Evolutionary conservation across 805 yeast species (phyloP).

Genomic region (Pichia nakasei): DNA sequence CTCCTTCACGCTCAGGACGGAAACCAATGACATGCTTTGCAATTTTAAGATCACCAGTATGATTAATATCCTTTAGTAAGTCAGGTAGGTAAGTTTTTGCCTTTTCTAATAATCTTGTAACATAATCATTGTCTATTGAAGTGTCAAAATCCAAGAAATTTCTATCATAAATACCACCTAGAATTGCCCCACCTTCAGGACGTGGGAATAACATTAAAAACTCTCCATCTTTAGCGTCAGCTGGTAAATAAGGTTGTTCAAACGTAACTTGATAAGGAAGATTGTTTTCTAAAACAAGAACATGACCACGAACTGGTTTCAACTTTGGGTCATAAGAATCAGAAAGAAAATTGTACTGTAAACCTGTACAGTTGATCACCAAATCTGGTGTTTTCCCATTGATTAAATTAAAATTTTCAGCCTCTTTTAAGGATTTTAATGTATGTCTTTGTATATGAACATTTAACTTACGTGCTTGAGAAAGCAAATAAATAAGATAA

Average conservation of each 20-base stretch:
- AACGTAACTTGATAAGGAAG: conserved; percentile 30
- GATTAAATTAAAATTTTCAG: conserved; percentile 27
- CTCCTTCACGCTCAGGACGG: conserved; percentile 56
- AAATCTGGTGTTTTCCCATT: conserved; percentile 28
- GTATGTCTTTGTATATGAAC: conserved; percentile 36
- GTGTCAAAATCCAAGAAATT: conserved; percentile 17
- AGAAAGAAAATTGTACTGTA: conserved; percentile 34
- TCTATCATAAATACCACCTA: conserved; percentile 42
- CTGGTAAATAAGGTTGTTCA: conserved; percentile 20
- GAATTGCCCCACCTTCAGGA: conserved; percentile 56
- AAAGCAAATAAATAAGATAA: conserved; percentile 45
- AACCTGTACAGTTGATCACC: conserved; percentile 52
- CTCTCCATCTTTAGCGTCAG: conserved; percentile 32
- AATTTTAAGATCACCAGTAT: conserved; percentile 31
- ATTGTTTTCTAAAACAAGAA: conserved; percentile 41
- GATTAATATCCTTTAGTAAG: conserved; percentile 18
- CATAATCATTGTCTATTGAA: conserved; percentile 39
- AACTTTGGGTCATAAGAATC: conserved; percentile 43
- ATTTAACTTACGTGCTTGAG: conserved; percentile 36
- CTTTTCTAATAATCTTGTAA: conserved; percentile 34
- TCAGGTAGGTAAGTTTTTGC: conserved; percentile 47
- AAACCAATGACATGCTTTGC: conserved; percentile 54
- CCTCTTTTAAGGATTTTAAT: conserved; percentile 36
- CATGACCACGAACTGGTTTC: conserved; percentile 53
- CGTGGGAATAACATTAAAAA: conserved; percentile 54